These are phyloP conservation scores for Globisporangium irregulare DNA, from an alignment of 352 stramenopile genomes.

Conservation along the genomic window DNA sequence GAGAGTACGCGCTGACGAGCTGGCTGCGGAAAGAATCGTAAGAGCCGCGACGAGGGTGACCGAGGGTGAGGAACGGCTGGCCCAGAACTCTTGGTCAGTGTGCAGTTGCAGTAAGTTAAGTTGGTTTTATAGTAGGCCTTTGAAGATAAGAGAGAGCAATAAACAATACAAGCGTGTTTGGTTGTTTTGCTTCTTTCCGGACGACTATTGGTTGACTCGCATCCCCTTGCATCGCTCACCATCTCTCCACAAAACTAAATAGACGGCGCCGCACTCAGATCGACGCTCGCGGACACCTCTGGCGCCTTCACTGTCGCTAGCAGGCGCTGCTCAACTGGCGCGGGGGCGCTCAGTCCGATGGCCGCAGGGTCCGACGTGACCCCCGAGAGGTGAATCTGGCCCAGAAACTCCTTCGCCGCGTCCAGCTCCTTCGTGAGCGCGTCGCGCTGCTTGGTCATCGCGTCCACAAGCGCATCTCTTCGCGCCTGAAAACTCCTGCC, in stretches of 20 bases:
- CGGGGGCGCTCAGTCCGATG: slow-evolving; percentile 50
- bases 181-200: neutral
- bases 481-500: slow-evolving; percentile 47
- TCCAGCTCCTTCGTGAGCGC: slow-evolving; percentile 59
- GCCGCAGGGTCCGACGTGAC: slow-evolving; percentile 29
- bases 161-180: neutral
- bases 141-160: neutral
- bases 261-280: slow-evolving; percentile 45
- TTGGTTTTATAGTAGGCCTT: neutral
- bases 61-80: neutral
- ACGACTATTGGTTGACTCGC: neutral
- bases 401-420: slow-evolving; percentile 72
- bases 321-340: slow-evolving; percentile 62
- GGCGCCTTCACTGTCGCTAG: slow-evolving; percentile 51
- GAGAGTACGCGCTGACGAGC: slow-evolving; percentile 59
- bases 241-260: slow-evolving; percentile 29
- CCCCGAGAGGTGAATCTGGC: slow-evolving; percentile 52
- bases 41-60: neutral
- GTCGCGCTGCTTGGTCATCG: slow-evolving; percentile 75
- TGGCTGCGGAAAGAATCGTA: slow-evolving; percentile 54
- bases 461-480: slow-evolving; percentile 48
- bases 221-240: neutral
- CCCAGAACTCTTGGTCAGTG: neutral
- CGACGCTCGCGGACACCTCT: slow-evolving; percentile 37
- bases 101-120: neutral